A percentile compares a stretch with the other conserved stretches of the same genome.
Evolutionary conservation across 73 alveolate species (phyloP).

Genomic region (Blepharisma stoltei): DNA sequence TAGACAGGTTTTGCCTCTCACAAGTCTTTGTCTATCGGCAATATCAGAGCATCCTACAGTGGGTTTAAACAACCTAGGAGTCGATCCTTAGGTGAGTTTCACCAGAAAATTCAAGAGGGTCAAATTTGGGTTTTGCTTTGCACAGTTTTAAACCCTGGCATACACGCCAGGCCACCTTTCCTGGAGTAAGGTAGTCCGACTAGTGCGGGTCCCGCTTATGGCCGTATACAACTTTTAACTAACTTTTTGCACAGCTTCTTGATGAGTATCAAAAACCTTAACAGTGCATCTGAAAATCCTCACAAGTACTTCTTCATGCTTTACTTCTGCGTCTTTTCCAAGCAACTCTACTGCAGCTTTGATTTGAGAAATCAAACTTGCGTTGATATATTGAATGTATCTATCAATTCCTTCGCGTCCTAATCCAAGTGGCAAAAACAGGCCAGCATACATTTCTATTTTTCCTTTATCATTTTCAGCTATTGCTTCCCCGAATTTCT

Average conservation of each 20-base stretch:
- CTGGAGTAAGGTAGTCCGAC: too few species aligned
- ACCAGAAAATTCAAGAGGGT: too few species aligned
- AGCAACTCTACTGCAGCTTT: not conserved
- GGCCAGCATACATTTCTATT: slow-evolving; percentile 14
- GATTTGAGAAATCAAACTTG: not conserved
- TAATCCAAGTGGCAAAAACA: not conserved
- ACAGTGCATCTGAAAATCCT: slow-evolving; percentile 3
- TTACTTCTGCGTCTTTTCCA: not conserved
- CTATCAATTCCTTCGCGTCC: slow-evolving; percentile 27
- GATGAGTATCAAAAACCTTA: not conserved
- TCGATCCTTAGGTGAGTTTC: too few species aligned
- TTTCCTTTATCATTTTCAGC: not conserved
- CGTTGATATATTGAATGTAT: slow-evolving; percentile 1
- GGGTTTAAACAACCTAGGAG: too few species aligned
- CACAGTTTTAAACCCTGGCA: too few species aligned
- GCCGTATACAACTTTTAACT: too few species aligned
- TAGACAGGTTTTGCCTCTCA: too few species aligned
- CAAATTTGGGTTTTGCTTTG: too few species aligned
- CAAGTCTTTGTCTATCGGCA: too few species aligned
- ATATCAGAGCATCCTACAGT: too few species aligned
- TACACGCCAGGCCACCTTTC: too few species aligned
- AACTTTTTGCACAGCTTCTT: not conserved
- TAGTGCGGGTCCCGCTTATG: too few species aligned
- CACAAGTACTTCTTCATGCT: not conserved
- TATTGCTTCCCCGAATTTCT: slow-evolving; percentile 19